phyloP scores from a whole-genome alignment of 192 early-diverging fungal species.

The Coemansia sp. region DNA sequence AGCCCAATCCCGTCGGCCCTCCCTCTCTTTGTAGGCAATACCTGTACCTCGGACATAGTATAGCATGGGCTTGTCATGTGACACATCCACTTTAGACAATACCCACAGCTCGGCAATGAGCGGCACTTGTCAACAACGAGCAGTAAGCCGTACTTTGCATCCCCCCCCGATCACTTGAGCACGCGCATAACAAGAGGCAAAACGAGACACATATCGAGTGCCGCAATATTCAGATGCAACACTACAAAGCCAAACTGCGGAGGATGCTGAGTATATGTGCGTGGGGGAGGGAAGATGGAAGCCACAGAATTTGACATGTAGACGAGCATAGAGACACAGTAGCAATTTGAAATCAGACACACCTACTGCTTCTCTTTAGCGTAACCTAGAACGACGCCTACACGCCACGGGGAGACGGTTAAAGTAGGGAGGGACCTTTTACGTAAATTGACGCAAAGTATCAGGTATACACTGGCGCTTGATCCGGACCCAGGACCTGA shows the following conservation, averaged over 20 bases:
- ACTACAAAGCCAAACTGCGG: neutral
- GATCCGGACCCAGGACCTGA: constrained; percentile 1
- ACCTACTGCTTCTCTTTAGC: neutral
- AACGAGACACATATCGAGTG: neutral
- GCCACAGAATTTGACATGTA: neutral
- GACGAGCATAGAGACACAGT: neutral
- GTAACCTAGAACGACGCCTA: neutral
- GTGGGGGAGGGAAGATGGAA: neutral
- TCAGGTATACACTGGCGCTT: neutral
- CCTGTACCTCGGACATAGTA: neutral
- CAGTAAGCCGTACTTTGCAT: neutral
- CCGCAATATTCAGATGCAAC: neutral
- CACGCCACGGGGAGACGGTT: neutral
- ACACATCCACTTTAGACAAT: neutral
- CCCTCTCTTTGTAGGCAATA: neutral
- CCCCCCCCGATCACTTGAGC: constrained; percentile 2
- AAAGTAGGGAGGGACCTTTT: neutral
- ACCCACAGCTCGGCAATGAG: neutral
- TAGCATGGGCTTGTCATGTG: constrained; percentile 7
- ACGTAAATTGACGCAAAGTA: neutral
- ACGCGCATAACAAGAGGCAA: neutral
- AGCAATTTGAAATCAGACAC: neutral
- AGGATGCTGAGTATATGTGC: neutral
- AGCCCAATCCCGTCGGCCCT: neutral
- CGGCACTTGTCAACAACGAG: neutral